Conservation (phyloP, 2,329 filamentous ascomycete genomes). For the Nigrograna mackinnonii region DNA sequence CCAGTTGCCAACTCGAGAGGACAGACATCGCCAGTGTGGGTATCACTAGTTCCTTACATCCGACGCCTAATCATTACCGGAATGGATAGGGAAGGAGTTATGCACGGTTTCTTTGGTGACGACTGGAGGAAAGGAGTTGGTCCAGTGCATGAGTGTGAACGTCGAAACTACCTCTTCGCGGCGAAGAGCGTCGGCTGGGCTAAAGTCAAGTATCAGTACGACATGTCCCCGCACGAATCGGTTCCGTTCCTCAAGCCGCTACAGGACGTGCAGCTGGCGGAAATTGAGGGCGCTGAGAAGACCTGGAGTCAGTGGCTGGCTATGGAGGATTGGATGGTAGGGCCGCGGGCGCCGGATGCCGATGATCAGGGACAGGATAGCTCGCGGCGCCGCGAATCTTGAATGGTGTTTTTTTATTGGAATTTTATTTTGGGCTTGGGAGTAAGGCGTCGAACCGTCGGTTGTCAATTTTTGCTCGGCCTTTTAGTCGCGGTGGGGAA, state of each 20-base stretch:
- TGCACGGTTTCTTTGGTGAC: conserved; percentile 97
- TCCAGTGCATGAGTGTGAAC: conserved; percentile 82
- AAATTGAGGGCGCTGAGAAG: conserved; percentile 80
- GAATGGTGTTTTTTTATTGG: conserved; percentile 2
- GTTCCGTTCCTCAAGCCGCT: conserved; percentile 86
- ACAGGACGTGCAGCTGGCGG: conserved; percentile 73
- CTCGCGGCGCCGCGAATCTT: conserved; percentile 11
- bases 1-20: conserved; percentile 42
- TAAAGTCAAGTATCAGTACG: conserved; percentile 86
- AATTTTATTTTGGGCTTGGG: conserved; percentile 11
- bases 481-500: conserved; percentile 4
- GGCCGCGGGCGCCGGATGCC: conserved; percentile 68
- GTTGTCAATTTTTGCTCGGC: conserved; percentile 10
- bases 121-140: conserved; percentile 83
- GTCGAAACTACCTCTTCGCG: conserved; percentile 92
- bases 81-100: conserved; percentile 82
- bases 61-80: conserved; percentile 88
- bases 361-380: conserved; percentile 26
- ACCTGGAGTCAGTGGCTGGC: conserved; percentile 94
- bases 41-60: conserved; percentile 86
- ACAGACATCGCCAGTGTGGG: conserved; percentile 45
- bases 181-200: conserved; percentile 92
- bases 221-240: conserved; percentile 80
- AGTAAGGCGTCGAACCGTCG: conserved; percentile 24
- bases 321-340: conserved; percentile 99